Percentiles rank a stretch among this genome's conserved stretches.
Evolutionary conservation across 176 grass and related monocot species (phyloP).

Genomic region (Panicum miliaceum): DNA sequence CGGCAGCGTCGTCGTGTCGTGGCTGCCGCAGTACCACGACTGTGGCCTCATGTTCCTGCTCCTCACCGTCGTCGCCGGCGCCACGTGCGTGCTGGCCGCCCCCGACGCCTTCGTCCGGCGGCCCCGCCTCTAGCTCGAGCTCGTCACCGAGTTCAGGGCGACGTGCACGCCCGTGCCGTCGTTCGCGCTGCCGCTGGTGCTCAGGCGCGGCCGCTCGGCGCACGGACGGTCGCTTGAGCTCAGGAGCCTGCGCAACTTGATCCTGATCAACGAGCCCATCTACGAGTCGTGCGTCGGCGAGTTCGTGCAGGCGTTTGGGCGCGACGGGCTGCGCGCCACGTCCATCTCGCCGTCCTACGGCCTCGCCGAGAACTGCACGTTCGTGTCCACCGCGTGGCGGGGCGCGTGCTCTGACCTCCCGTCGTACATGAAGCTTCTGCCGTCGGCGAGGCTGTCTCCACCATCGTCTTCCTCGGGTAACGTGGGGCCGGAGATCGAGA

Average conservation of each 20-base stretch:
- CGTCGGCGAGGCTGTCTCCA: constrained; percentile 50
- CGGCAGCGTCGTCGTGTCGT: constrained; percentile 56
- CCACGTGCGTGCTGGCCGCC: constrained; percentile 54
- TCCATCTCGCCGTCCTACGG: constrained; percentile 63
- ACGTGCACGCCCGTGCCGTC: constrained; percentile 69
- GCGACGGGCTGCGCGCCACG: constrained; percentile 30
- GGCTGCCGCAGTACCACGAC: constrained; percentile 71
- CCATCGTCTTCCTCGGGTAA: neutral
- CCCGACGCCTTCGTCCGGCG: constrained; percentile 46
- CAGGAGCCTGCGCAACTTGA: constrained; percentile 59
- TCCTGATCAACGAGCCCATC: constrained; percentile 67
- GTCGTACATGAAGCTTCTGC: constrained; percentile 52
- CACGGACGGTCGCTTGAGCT: constrained; percentile 38
- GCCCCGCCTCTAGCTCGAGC: constrained; percentile 62
- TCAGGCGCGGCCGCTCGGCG: constrained; percentile 26
- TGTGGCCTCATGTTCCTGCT: constrained; percentile 77
- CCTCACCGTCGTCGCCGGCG: constrained; percentile 58
- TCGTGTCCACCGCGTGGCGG: constrained; percentile 67
- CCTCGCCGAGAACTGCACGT: constrained; percentile 71
- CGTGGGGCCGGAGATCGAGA: constrained; percentile 44
- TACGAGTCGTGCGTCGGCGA: constrained; percentile 48
- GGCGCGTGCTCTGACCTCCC: constrained; percentile 1
- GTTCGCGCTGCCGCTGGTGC: constrained; percentile 59
- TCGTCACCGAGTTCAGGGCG: constrained; percentile 57
- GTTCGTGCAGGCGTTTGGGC: constrained; percentile 47